These are phyloP conservation scores for Purshia tridentata DNA, from an alignment of 306 rosid species.

Conservation along the genomic window DNA sequence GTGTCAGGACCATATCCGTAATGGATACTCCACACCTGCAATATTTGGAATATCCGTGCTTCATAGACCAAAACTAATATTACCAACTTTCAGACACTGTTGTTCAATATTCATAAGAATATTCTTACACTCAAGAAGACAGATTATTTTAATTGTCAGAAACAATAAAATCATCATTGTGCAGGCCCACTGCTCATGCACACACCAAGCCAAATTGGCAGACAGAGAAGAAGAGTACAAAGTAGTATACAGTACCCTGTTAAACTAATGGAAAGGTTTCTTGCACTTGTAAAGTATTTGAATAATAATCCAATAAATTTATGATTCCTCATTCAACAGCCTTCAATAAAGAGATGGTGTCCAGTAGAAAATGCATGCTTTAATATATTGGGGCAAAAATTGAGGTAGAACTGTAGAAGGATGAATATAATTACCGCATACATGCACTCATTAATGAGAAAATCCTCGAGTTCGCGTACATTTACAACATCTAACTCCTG, in stretches of 20 bases:
- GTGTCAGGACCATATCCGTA: background rate
- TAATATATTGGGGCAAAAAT: constrained; percentile 5
- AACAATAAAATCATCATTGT: background rate
- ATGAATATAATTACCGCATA: constrained; percentile 69
- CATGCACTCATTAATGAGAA: constrained; percentile 97
- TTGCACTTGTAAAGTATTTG: background rate
- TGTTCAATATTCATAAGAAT: background rate
- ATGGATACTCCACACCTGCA: background rate
- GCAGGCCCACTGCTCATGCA: background rate
- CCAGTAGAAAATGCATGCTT: background rate
- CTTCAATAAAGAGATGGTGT: background rate
- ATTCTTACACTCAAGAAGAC: background rate
- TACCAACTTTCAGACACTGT: background rate
- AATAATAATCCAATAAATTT: background rate
- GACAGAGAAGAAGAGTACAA: background rate
- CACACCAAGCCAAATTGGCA: background rate
- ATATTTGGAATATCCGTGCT: constrained; percentile 12
- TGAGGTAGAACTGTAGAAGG: constrained; percentile 14
- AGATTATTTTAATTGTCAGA: background rate
- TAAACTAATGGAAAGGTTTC: too few species aligned
- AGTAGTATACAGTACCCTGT: too few species aligned
- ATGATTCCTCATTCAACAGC: background rate
- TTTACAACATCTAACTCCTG: constrained; percentile 84
- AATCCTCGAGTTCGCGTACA: constrained; percentile 91
- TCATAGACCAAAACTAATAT: background rate